These are phyloP conservation scores for Arctostaphylos glauca DNA, from an alignment of 148 eudicot species.

Conservation along the genomic window DNA sequence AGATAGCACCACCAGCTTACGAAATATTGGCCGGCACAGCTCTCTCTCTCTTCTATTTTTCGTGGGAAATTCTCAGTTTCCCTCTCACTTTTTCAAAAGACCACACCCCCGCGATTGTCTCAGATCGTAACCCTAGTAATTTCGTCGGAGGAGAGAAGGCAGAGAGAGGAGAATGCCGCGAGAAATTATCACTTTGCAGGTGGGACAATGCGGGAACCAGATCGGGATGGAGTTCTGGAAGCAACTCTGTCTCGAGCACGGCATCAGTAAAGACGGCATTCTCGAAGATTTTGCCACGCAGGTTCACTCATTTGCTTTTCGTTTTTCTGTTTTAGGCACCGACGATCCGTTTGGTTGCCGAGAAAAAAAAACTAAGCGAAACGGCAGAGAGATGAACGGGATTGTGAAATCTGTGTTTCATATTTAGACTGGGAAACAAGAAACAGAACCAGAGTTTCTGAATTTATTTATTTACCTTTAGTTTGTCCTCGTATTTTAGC, in stretches of 20 bases:
- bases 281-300: conserved; percentile 98
- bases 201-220: conserved; percentile 98
- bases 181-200: conserved; percentile 87
- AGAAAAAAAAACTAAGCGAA: neutral
- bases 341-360: neutral
- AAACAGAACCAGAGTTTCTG: neutral
- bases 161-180: conserved; percentile 59
- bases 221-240: conserved; percentile 99
- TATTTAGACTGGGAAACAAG: neutral
- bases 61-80: neutral
- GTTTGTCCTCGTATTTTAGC: neutral
- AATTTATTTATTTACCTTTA: neutral
- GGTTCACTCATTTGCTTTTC: conserved; percentile 31
- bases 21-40: conserved; percentile 6
- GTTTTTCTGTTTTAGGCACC: neutral
- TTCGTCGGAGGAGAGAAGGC: neutral
- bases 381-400: neutral
- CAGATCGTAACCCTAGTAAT: conserved; percentile 22
- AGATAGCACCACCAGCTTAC: conserved; percentile 3
- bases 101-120: conserved; percentile 17
- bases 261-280: conserved; percentile 87
- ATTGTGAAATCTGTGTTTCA: neutral
- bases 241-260: conserved; percentile 93
- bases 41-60: neutral
- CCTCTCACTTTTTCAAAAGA: conserved; percentile 35